Evolutionary conservation across 2,329 filamentous ascomycete species (phyloP).

Genomic region (Xylaria multiplex): DNA sequence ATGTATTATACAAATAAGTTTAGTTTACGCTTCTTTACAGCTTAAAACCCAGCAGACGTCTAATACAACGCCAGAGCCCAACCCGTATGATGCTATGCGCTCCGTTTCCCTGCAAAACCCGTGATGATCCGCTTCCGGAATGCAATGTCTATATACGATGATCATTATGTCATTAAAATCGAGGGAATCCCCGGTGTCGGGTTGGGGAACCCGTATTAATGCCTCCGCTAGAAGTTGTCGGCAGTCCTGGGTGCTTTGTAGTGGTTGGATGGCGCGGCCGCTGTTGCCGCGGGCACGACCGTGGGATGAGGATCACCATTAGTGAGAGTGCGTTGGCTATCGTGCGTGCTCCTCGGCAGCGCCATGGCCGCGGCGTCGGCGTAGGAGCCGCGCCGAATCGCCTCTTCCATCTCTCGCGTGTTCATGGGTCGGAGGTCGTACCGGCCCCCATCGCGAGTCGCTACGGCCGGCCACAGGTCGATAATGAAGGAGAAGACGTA

Average conservation of each 20-base stretch:
- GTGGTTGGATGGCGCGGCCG: slow-evolving; percentile 10
- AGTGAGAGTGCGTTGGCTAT: slow-evolving; percentile 47
- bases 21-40: slow-evolving; percentile 1
- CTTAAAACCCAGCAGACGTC: slow-evolving; percentile 12
- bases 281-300: slow-evolving; percentile 27
- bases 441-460: slow-evolving; percentile 54
- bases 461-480: slow-evolving; percentile 83
- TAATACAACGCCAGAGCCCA: slow-evolving; percentile 5
- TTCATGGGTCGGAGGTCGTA: slow-evolving; percentile 41
- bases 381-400: slow-evolving; percentile 38
- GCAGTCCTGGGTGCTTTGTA: slow-evolving; percentile 37
- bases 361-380: slow-evolving; percentile 21
- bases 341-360: slow-evolving; percentile 40
- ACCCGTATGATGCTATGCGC: slow-evolving; percentile 14
- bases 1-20: slow-evolving; percentile 11
- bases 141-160: slow-evolving; percentile 11
- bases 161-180: slow-evolving; percentile 29
- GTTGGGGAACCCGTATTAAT: not conserved
- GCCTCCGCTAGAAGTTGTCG: slow-evolving; percentile 41
- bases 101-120: slow-evolving; percentile 16
- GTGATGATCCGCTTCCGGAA: not conserved
- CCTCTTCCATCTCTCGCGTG: slow-evolving; percentile 45
- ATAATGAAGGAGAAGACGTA: slow-evolving; percentile 89
- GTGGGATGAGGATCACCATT: slow-evolving; percentile 27
- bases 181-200: not conserved